Percentiles rank a stretch among this genome's conserved stretches.
Evolutionary conservation across 1,284 basidiomycete species (phyloP).

Genomic region (Papiliotrema laurentii): DNA sequence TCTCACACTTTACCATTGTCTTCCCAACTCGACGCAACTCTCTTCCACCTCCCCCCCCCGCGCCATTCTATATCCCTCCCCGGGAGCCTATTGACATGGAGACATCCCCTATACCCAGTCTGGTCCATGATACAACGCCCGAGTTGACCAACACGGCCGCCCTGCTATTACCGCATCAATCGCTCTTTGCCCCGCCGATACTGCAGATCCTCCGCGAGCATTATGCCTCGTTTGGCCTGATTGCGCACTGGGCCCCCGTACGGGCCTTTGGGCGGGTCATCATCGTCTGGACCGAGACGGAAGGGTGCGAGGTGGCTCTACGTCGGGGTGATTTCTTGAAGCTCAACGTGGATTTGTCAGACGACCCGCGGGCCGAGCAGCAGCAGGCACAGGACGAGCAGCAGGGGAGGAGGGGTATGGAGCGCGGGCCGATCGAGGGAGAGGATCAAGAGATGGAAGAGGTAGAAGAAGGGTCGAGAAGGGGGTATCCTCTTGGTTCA

Average conservation of each 20-base stretch:
- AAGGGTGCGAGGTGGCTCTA: slow-evolving; percentile 41
- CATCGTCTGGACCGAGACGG: slow-evolving; percentile 64
- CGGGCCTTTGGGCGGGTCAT: slow-evolving; percentile 74
- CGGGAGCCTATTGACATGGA: too few species aligned
- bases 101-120: slow-evolving; percentile 16
- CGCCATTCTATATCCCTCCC: too few species aligned
- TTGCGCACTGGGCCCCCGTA: slow-evolving; percentile 82
- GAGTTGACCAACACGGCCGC: slow-evolving; percentile 63
- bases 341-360: slow-evolving; percentile 23
- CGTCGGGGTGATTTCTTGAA: slow-evolving; percentile 39
- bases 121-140: slow-evolving; percentile 8
- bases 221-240: slow-evolving; percentile 66
- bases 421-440: too few species aligned
- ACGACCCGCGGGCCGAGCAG: too few species aligned
- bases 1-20: too few species aligned
- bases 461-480: too few species aligned
- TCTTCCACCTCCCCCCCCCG: too few species aligned
- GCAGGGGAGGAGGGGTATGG: too few species aligned
- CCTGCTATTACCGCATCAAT: slow-evolving; percentile 59
- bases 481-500: too few species aligned
- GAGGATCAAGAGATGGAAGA: too few species aligned
- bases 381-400: too few species aligned
- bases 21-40: too few species aligned
- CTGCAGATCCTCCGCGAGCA: slow-evolving; percentile 63
- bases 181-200: slow-evolving; percentile 65